Evolutionary conservation across 2,329 filamentous ascomycete species (phyloP), one percentile per base, ranked within the genome.

Genomic region (Fonsecaea erecta): DNA sequence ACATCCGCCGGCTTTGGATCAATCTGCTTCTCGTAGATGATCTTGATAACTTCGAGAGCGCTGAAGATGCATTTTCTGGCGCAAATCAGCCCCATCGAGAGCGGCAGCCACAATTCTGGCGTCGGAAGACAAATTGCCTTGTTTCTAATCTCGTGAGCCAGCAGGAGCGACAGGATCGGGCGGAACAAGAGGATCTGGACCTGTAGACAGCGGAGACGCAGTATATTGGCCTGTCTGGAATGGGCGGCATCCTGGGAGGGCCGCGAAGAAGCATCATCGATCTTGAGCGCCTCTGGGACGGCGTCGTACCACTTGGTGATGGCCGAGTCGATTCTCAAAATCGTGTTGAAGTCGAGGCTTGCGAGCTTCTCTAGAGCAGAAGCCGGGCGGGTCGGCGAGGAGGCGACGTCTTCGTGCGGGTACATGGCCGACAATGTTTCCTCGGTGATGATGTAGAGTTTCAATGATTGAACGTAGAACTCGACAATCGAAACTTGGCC

Each of bases 341-440:
- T 34, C 2, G 52, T 54, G 52, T 54, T 54, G 28, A 54, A 60
- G 30, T 51, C 57, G 28, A 30, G 16, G 24, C 28, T 55, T 12
- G 30, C 11, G n/a, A 62, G 32, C 52, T 30, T 62, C 21, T 55
- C 48, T 12, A 24, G 5, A n/a, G 35, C 14, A 30, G 48, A 30
- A 26, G 32, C 1, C 3, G 51, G 12, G 8, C 28, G 28, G 3
- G 28, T 35, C 6, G 26, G 11, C 6, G n/a, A 21, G n/a, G 9
- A 28, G 26, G 32, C 16, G n/a, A 28, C 26, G 28, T 54, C 52
- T 30, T 30, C 26, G 18, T 52, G 48, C 1, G 48, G 26, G 21
- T 54, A 54, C 52, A 54, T 32, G 52, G 28, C 28, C 30, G 52
- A 54, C 18, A 54, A 35, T 21, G 28, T 54, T n/a, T 54, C 52